Percentiles rank a stretch among this genome's conserved stretches.
Evolutionary conservation across 148 eudicot genomes (phyloP).

Genomic region (Bassia scoparia): DNA sequence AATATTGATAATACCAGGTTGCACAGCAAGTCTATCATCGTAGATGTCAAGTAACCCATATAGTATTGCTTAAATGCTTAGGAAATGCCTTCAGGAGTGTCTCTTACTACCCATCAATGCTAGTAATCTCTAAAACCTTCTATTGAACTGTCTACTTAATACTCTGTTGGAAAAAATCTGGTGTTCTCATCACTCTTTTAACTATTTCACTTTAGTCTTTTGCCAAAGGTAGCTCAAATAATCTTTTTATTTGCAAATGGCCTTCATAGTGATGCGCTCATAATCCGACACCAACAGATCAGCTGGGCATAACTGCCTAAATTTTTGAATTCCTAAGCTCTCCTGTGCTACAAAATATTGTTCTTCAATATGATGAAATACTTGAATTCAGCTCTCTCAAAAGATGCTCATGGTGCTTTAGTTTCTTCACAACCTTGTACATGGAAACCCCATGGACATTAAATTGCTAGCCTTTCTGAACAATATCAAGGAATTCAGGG

Average conservation of each 20-base stretch:
- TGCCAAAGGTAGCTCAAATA: not conserved
- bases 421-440: constrained; percentile 3
- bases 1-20: not conserved
- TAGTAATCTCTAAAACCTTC: not conserved
- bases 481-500: not conserved
- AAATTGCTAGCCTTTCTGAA: not conserved
- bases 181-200: not conserved
- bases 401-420: not conserved
- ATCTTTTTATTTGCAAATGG: not conserved
- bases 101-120: not conserved
- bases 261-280: not conserved
- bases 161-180: not conserved
- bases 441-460: not conserved
- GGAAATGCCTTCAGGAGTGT: not conserved
- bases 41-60: not conserved
- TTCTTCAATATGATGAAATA: not conserved
- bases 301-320: too few relatives aligned
- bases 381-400: not conserved
- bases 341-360: not conserved
- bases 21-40: not conserved
- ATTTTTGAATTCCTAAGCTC: not conserved
- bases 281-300: not conserved
- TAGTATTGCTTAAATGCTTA: not conserved
- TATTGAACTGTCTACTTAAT: not conserved
- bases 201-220: not conserved